Base-by-base conservation (phyloP, 2,329 filamentous ascomycete genomes). In the Calonectria pseudoturangicola region DNA sequence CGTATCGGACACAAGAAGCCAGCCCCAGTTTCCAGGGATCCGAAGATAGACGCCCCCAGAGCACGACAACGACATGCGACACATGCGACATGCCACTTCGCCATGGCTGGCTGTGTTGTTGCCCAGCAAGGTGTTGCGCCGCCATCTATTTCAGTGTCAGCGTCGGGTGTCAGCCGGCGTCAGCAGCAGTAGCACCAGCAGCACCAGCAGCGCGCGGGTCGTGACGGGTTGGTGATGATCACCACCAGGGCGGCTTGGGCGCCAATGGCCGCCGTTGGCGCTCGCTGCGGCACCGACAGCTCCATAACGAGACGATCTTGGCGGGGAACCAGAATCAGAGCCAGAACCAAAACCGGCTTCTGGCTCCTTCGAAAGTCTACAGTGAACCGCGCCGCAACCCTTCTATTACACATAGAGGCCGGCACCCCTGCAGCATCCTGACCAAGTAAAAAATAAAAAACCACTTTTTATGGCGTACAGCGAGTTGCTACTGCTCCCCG, bases 121-220 rank as follows among this genome's bases (percentile, higher is more conserved):
- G 21, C 45, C 64, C 69, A 41, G 70, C 56, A 64, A 74, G 69
- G 66, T 64, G 71, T 73, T 66, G 70, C 74, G 72, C 72, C 69
- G 74, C 48, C 54, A 76, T 65, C 66, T 51, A 68, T 67, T 45
- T 66, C 71, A 69, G 66, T 70, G 74, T 72, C 76, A 79, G 73
- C 75, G 71, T 75, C 71, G 70, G 72, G 72, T 73, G 70, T 72
- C 74, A 75, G 75, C 75, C 76, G 73, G 75, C 73, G 74, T 77
- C 76, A 77, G 72, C 76, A 48, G 28, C 41, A 48, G 70, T 64
- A 36, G 33, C 33, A 36, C 7, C 33, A 36, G 33, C 33, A 36
- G 33, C 33, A 36, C 7, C 10, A 36, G 33, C 33, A 36, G 65
- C 68, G 70, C 48, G 39, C 51, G 56, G 13, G 65, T 39, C 54